Conservation (phyloP, 2,329 filamentous ascomycete species). For the Colletotrichum tamarilloi region DNA sequence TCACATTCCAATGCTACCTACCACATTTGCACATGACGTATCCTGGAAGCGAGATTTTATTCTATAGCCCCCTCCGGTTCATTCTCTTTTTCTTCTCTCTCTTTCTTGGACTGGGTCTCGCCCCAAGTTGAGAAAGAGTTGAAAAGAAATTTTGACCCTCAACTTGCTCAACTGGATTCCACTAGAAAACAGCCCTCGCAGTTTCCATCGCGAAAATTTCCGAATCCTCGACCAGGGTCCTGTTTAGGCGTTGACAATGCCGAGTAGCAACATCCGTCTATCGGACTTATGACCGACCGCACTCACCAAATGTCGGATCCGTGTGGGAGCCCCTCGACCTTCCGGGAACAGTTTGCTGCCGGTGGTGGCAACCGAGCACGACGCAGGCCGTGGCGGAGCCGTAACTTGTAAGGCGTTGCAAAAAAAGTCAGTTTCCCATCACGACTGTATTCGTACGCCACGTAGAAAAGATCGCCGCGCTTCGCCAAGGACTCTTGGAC, state of each 20-base stretch:
- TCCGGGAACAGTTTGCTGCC: constrained; percentile 22
- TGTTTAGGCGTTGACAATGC: background rate
- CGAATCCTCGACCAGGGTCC: background rate
- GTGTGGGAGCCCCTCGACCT: background rate
- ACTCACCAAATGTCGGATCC: background rate
- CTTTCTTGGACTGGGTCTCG: background rate
- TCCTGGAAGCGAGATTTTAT: constrained; percentile 13
- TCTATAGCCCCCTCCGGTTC: background rate
- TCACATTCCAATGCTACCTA: constrained; percentile 18
- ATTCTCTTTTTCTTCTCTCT: background rate
- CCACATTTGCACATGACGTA: constrained; percentile 16
- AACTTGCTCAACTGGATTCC: background rate
- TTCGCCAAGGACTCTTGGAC: constrained; percentile 11
- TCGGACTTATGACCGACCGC: background rate
- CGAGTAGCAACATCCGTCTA: background rate
- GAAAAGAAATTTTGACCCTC: background rate
- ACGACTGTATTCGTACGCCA: background rate
- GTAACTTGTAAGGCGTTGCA: background rate
- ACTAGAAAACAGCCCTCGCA: background rate
- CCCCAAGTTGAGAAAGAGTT: background rate
- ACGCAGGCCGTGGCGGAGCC: constrained; percentile 19
- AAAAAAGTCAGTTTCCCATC: background rate
- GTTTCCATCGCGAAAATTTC: constrained; percentile 26
- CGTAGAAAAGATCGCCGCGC: background rate
- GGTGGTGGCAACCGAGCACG: background rate